Base-by-base conservation (phyloP, 2,329 filamentous ascomycete species). In the Chalaropsis thielavioides region DNA sequence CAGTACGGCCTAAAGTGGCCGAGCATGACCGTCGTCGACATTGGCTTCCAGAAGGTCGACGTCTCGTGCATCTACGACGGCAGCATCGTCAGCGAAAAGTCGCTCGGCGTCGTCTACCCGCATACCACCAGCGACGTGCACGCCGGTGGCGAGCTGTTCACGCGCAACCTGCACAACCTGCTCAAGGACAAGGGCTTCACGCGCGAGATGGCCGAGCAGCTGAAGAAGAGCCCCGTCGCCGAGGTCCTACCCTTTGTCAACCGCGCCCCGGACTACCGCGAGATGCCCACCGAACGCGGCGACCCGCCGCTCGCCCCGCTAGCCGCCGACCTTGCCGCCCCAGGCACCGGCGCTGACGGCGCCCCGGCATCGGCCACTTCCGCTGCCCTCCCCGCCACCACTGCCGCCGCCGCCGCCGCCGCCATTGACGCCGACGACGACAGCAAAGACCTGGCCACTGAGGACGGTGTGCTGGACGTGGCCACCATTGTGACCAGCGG, bases 1-100 rank as follows among this genome's bases (percentile, higher is more conserved):
- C 87, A 94, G 65, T 97, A 95, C 72, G 92, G 90, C 11, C 81
- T 91, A 38, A 84, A 83, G 73, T 81, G 80, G 78, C 81, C 86
- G 40, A 90, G 84, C 70, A 87, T 94, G 71, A 94, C 90, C 0
- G 83, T 99, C 22, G 81, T 99, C 27, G 94, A 99, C 73, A 88
- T 99, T 67, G 94, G 94, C 11, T 90, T 86, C 73, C 85, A 90
- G 71, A 97, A 97, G 77, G 90, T 92, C 27, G 92, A 99, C 71
- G 83, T 99, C 22, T 95, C 91, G 0, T 92, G 92, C 65, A 85
- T 99, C 61, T 86, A 87, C 66, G 92, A 97, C 68, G 92, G 89
- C 71, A 77, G 85, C 58, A 82, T 95, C 4, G 81, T 77, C 80
- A 91, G 74, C 80, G 89, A 75, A 77, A 85, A 72, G 81, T 84